Conservation (phyloP, 2,329 filamentous ascomycete species). For the Geoglossum cookeanum region DNA sequence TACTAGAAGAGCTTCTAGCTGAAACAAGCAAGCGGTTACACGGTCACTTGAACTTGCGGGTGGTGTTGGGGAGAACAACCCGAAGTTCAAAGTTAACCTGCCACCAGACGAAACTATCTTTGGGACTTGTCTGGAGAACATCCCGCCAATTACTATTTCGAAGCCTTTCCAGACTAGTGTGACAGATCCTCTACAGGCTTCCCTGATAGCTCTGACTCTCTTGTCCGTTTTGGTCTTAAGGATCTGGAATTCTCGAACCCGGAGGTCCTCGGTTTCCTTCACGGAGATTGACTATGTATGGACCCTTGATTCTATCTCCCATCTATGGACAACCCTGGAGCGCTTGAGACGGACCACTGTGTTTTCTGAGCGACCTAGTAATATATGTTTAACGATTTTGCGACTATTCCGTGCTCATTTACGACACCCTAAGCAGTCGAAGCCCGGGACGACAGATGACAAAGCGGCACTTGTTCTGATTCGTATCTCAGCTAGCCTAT, state of each 20-base stretch:
- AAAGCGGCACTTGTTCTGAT: neutral
- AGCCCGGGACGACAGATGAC: neutral
- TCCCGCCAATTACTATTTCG: neutral
- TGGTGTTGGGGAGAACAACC: neutral
- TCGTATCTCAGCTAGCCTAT: neutral
- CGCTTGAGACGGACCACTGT: neutral
- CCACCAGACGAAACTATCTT: neutral
- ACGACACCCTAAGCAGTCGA: neutral
- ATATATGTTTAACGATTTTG: neutral
- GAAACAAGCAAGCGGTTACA: neutral
- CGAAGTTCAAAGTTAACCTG: neutral
- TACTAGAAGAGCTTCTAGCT: neutral
- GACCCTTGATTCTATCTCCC: neutral
- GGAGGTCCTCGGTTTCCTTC: neutral
- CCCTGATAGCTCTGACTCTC: neutral
- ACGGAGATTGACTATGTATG: neutral
- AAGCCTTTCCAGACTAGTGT: neutral
- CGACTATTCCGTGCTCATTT: neutral
- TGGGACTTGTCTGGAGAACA: neutral
- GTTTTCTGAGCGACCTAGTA: neutral
- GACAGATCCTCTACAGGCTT: neutral
- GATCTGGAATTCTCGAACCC: neutral
- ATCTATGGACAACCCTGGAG: neutral
- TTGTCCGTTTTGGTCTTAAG: neutral
- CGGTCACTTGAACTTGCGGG: neutral